Evolutionary conservation across 2,329 filamentous ascomycete genomes (phyloP), one percentile per base, ranked within the genome.

Genomic region (Didymella sp.): DNA sequence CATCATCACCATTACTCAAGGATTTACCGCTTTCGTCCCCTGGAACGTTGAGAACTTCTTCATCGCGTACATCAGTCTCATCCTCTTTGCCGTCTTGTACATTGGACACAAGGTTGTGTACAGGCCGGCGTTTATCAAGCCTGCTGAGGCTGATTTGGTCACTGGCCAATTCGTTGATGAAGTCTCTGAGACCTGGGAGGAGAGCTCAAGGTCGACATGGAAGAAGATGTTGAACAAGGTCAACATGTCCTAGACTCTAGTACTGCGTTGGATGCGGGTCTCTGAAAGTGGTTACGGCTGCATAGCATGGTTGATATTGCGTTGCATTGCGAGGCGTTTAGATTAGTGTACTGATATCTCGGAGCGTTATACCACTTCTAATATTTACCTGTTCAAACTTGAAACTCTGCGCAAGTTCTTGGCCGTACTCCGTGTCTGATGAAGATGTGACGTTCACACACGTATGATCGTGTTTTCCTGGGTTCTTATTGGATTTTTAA

Each of bases 41-140:
- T 77, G 75, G 75, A 66, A 56, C 41, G 67, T 66, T 2, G 60
- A 71, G 48, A 55, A 70, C 17, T 78, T 78, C 60, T 77, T 78
- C 60, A 73, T 77, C 40, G 68, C 71, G 1, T 78, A 78, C 58
- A 64, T 78, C 58, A 76, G 73, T 56, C 49, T 78, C 51, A 76
- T 77, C 41, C 64, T 77, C 5, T 77, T 77, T 59, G 67, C 59
- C 2, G 73, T 79, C 0, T 78, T 89, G 0, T 90, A 89, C 66
- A 6, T 84, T 12, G 85, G 81, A 2, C 88, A 89, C 78, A 94
- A 76, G 63, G 24, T 73, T 21, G 50, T 70, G 1, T 74, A 70
- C 21, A 67, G 73, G 53, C 74, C 72, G 43, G 70, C 70, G 31
- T 77, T 81, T 42, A 69, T 81, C 59, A 74, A 72, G 8, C 65